These are phyloP conservation scores for Yamadazyma blattariae DNA, from an alignment of 1,139 yeast species.

Conservation along the genomic window DNA sequence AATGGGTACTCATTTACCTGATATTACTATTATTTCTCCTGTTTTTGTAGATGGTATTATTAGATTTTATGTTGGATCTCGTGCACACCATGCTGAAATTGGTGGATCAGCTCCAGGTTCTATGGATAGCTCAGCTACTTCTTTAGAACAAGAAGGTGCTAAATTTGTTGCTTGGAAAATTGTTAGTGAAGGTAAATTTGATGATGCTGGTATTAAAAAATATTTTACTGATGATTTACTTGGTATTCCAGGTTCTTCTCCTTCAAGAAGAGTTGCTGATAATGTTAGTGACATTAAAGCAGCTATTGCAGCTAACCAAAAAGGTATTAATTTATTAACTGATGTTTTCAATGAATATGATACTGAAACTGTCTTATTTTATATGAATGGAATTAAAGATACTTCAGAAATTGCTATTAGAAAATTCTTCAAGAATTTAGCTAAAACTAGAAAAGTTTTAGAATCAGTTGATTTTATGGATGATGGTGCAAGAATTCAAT, in stretches of 20 bases:
- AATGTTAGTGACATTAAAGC: constrained; percentile 65
- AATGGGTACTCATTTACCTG: constrained; percentile 21
- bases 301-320: constrained; percentile 65
- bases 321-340: constrained; percentile 52
- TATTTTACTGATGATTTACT: constrained; percentile 52
- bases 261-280: constrained; percentile 57
- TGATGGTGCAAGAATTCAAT: constrained; percentile 55
- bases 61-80: constrained; percentile 58
- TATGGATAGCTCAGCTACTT: constrained; percentile 61
- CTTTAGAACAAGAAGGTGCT: constrained; percentile 64
- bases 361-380: constrained; percentile 48
- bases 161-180: constrained; percentile 54
- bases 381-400: constrained; percentile 60
- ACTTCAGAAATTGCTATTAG: constrained; percentile 61
- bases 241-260: constrained; percentile 54
- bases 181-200: constrained; percentile 53
- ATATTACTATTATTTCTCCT: constrained; percentile 20
- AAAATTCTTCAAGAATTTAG: constrained; percentile 32
- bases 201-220: constrained; percentile 47
- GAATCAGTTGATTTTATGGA: constrained; percentile 56
- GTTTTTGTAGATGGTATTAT: constrained; percentile 31
- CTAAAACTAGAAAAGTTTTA: constrained; percentile 31
- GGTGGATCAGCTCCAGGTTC: constrained; percentile 69
- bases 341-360: constrained; percentile 51
- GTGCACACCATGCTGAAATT: constrained; percentile 70